phyloP scores from a whole-genome alignment of 2,329 filamentous ascomycete species.

The Aspergillus quadricinctus region DNA sequence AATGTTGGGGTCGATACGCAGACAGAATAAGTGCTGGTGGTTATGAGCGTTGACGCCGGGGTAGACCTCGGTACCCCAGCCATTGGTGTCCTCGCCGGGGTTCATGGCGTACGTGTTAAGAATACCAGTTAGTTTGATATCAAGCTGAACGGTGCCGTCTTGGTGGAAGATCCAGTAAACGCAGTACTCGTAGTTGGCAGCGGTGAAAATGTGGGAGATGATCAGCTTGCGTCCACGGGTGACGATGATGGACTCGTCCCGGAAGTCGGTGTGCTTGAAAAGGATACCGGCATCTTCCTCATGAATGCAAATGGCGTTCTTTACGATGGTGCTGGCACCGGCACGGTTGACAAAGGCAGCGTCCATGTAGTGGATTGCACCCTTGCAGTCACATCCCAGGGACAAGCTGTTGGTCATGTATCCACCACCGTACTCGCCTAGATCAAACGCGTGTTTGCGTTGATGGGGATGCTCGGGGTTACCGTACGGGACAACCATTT shows the following conservation, averaged over 20 bases:
- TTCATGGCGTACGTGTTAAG: slow-evolving; percentile 85
- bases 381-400: slow-evolving; percentile 43
- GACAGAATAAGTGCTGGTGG: slow-evolving; percentile 91
- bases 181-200: slow-evolving; percentile 93
- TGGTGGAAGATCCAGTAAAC: slow-evolving; percentile 88
- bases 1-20: slow-evolving; percentile 81
- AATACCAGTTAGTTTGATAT: slow-evolving; percentile 88
- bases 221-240: slow-evolving; percentile 82
- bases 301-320: slow-evolving; percentile 93
- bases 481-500: slow-evolving; percentile 63
- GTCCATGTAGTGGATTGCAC: slow-evolving; percentile 83
- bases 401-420: slow-evolving; percentile 48
- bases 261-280: slow-evolving; percentile 93
- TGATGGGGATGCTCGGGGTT: slow-evolving; percentile 48
- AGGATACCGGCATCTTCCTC: slow-evolving; percentile 89
- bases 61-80: slow-evolving; percentile 90
- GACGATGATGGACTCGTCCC: slow-evolving; percentile 80
- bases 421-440: slow-evolving; percentile 46
- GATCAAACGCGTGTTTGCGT: slow-evolving; percentile 46
- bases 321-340: slow-evolving; percentile 73
- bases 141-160: slow-evolving; percentile 85
- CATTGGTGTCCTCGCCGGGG: slow-evolving; percentile 72
- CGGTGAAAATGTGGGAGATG: slow-evolving; percentile 88
- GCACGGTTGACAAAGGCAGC: slow-evolving; percentile 75
- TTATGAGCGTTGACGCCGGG: slow-evolving; percentile 91